Base-by-base conservation (phyloP, 345 rosid species). In the Psidium friedrichsthalianum region DNA sequence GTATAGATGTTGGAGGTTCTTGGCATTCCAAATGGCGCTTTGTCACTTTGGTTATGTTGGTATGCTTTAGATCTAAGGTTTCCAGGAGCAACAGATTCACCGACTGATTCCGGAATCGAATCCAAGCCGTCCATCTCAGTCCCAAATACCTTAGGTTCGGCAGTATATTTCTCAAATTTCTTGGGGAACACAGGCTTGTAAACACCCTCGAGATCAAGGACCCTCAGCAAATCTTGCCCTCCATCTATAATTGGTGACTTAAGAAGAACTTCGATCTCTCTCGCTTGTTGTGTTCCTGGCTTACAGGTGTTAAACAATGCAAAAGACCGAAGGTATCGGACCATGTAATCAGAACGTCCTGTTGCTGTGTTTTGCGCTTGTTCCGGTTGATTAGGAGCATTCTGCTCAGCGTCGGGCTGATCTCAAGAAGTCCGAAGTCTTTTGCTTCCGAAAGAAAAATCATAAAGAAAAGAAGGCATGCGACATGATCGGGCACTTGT, bases 31-130 rank as follows among this genome's bases (percentile, higher is more conserved):
- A 56, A 88, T 84, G 36, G 89, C 86, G 15, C 7, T 64, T 64
- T 0, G 91, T 88, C 87, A 88, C 54, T 22, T 56, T 42, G 56
- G 82, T 56, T 59, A 91, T 87, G 29, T 81, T 84, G 9, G 91
- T 90, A 69, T 87, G 88, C 87, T 91, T 91, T 86, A 90, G 56
- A 85, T 91, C 93, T 74, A 88, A 85, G 82, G 90, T 91, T 85
- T 91, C 90, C 59, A 91, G 85, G 86, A 40, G 24, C 3, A 82
- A 84, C 47, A 90, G 87, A 24, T 85, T 61, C 27, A n/a, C 86
- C 84, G 3, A 91, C 83, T 6, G 90, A 85, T 2, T 32, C 21
- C 0, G 91, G 91, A 24, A 91, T 44, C 5, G 84, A 49, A 22
- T 86, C 88, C 12, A 91, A 54, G 47, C 20, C 49, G 91, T 91